Evolutionary conservation across 106 monocot genomes (phyloP).

Genomic region (Dioscorea dumetorum): DNA sequence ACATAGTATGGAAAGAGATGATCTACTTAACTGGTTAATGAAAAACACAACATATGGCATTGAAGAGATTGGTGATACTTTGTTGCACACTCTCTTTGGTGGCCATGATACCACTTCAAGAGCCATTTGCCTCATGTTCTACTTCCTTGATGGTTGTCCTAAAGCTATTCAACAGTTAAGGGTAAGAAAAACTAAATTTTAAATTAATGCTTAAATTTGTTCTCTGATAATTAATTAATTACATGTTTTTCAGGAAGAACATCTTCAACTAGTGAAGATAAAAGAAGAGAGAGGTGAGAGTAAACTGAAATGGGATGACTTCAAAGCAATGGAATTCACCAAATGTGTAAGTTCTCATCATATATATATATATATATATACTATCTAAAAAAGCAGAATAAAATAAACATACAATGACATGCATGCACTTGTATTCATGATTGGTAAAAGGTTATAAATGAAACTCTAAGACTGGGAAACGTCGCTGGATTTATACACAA

Average conservation of each 20-base stretch:
- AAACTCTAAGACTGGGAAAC: conserved; percentile 6
- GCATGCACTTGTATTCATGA: not conserved
- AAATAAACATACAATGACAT: not conserved
- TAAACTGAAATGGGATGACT: conserved; percentile 5
- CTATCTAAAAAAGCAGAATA: not conserved
- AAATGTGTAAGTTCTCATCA: not conserved
- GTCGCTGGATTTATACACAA: not conserved
- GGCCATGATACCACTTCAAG: not conserved
- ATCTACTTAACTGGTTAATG: not conserved
- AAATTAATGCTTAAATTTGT: not conserved
- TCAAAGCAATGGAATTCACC: conserved; percentile 2
- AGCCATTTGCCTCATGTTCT: not conserved
- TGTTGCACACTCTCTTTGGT: not conserved
- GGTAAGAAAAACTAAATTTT: not conserved
- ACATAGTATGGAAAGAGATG: not conserved
- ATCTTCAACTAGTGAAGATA: not conserved
- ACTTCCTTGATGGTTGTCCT: conserved; percentile 7
- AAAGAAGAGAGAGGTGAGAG: not conserved
- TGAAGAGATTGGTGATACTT: not conserved
- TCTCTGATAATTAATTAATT: no score
- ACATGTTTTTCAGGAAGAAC: conserved; percentile 5
- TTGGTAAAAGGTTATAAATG: conserved; percentile 3
- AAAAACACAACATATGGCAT: not conserved
- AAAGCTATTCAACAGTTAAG: not conserved
- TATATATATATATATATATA: not conserved